Evolutionary conservation across 306 rosid genomes (phyloP).

Genomic region (Erythrophleum fordii): DNA sequence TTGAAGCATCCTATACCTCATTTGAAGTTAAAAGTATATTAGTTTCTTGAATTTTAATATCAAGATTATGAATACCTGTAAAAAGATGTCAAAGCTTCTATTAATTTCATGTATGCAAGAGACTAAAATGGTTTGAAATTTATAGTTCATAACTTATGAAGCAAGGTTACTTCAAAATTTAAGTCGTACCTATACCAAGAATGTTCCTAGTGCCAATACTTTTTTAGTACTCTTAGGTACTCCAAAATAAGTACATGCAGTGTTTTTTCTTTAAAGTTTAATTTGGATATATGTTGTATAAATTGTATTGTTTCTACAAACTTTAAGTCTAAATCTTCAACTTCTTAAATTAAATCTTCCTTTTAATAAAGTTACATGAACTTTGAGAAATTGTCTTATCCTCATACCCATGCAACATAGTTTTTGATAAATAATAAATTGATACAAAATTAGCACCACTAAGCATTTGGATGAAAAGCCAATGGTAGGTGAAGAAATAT

Average conservation of each 20-base stretch:
- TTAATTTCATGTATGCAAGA: slow-evolving; percentile 1
- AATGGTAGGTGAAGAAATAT: slow-evolving; percentile 26
- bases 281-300: background rate
- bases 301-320: background rate
- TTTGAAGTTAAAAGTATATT: slow-evolving; percentile 73
- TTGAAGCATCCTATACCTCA: slow-evolving; percentile 59
- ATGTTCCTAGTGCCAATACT: background rate
- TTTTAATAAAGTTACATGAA: background rate
- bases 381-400: background rate
- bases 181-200: background rate
- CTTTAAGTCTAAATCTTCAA: no score
- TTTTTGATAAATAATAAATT: slow-evolving; percentile 24
- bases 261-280: background rate
- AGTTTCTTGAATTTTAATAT: slow-evolving; percentile 64
- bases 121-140: slow-evolving; percentile 2
- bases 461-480: slow-evolving; percentile 27
- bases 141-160: background rate
- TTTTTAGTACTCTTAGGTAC: background rate
- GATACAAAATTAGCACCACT: slow-evolving; percentile 2
- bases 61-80: slow-evolving; percentile 67
- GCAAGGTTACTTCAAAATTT: no score
- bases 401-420: background rate
- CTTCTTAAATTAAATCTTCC: background rate
- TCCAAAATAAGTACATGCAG: background rate
- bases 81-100: slow-evolving; percentile 31